These are phyloP conservation scores for Viola pubescens DNA, from an alignment of 441 rosid genomes.

Conservation along the genomic window DNA sequence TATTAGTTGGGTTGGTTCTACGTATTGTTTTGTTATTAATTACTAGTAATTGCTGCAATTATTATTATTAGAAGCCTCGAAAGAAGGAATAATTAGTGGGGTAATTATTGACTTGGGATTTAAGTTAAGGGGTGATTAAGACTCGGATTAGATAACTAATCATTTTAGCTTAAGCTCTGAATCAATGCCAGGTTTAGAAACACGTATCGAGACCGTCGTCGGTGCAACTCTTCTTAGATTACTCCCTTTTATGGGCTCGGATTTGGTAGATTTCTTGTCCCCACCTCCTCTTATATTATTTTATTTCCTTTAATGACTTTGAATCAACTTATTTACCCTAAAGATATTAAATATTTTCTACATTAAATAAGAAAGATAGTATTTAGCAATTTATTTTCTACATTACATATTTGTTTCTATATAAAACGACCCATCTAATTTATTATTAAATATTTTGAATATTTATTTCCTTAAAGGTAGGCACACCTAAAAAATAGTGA, in stretches of 20 bases:
- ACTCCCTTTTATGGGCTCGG: background rate
- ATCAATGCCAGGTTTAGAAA: background rate
- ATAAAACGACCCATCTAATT: no score
- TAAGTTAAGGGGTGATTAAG: constrained; percentile 18
- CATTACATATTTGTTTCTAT: no score
- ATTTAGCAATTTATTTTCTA: no score
- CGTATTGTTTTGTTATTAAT: no score
- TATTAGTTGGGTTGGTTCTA: no score
- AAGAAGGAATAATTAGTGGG: constrained; percentile 17
- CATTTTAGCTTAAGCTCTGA: background rate
- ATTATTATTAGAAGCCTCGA: background rate
- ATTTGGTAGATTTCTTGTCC: constrained; percentile 1
- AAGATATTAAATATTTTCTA: no score
- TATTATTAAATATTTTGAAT: no score
- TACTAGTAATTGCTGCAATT: background rate
- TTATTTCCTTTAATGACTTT: no score
- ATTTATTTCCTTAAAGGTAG: no score
- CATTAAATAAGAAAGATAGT: no score
- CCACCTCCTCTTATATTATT: background rate
- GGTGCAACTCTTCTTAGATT: constrained; percentile 5
- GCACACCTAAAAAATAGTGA: no score
- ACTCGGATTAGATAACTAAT: constrained; percentile 15
- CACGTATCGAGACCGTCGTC: background rate
- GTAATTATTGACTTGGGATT: constrained; percentile 36
- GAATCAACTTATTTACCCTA: no score